Evolutionary conservation across 306 rosid genomes (phyloP).

Genomic region (Quercus dentata): DNA sequence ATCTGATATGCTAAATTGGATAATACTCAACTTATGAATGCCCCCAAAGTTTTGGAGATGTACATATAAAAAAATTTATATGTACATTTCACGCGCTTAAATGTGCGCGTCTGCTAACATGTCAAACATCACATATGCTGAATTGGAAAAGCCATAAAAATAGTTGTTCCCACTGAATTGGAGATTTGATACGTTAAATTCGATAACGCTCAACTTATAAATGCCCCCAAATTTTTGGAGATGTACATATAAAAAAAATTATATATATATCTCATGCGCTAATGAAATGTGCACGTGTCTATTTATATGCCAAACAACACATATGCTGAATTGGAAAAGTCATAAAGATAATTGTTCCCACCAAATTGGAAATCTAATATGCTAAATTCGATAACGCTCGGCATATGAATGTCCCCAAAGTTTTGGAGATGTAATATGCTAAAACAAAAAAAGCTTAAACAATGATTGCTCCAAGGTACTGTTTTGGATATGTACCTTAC

Average conservation of each 20-base stretch:
- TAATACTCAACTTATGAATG: too few species aligned
- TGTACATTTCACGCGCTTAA: too few species aligned
- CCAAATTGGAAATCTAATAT: background rate
- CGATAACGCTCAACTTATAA: background rate
- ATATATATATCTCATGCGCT: too few species aligned
- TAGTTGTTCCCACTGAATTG: background rate
- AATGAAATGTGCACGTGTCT: too few species aligned
- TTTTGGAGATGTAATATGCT: background rate
- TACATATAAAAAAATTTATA: too few species aligned
- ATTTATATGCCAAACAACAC: background rate
- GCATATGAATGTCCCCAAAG: background rate
- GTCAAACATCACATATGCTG: background rate
- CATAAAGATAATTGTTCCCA: background rate
- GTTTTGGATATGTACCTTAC: too few species aligned
- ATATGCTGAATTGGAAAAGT: background rate
- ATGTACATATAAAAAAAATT: too few species aligned
- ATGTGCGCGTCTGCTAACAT: too few species aligned
- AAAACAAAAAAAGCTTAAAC: background rate
- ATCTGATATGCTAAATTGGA: too few species aligned
- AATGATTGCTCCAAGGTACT: background rate
- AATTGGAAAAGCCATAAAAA: background rate
- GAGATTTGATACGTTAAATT: background rate
- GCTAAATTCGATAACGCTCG: background rate
- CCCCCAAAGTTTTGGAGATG: too few species aligned
- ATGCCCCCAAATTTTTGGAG: too few species aligned